Evolutionary conservation across 441 rosid species (phyloP), one percentile per base, ranked within the genome.

Genomic region (Capsella rubella): DNA sequence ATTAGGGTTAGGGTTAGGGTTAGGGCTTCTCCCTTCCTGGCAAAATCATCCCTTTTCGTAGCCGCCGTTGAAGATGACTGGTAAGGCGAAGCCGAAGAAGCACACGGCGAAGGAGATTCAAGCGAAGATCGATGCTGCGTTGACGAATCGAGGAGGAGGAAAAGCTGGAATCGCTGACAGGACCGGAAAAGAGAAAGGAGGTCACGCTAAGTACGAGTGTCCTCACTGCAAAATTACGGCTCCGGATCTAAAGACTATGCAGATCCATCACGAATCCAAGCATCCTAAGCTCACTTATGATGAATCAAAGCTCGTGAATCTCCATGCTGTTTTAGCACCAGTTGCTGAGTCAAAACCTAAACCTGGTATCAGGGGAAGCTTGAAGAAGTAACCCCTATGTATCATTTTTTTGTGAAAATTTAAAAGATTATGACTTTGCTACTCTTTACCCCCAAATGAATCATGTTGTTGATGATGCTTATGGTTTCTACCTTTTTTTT

Each of bases 71-170:
- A 67, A 53, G 67, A 91, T 95, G 98, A 95, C 99, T 0, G 98
- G 99, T 25, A 95, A 95, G 81, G 97, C 98, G 50, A 95, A 95
- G 91, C 98, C 98, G 10, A 95, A 92, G 95, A 95, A 95, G 95
- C 99, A 95, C 82, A 92, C 97, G 13, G 97, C 98, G 54, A 95
- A 95, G 83, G 99, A 92, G 84, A 80, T 95, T 77, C 84, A 87
- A 3, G 76, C 93, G 27, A 95, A 92, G 71, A 61, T 83, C 34
- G 97, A 95, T 69, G 98, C 96, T 0, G 98, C 98, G 29, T 75
- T 85, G 40, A 92, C 97, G 9, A 92, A 87, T 79, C 79, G 97
- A 10, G 99, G 99, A 29, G 99, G 99, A 34, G 99, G 99, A 5
- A 87, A 72, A 75, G 98, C 97, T 0, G 97, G 99, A 1, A 66